phyloP scores from a whole-genome alignment of 352 stramenopile genomes.

The Globisporangium heterothallicum region DNA sequence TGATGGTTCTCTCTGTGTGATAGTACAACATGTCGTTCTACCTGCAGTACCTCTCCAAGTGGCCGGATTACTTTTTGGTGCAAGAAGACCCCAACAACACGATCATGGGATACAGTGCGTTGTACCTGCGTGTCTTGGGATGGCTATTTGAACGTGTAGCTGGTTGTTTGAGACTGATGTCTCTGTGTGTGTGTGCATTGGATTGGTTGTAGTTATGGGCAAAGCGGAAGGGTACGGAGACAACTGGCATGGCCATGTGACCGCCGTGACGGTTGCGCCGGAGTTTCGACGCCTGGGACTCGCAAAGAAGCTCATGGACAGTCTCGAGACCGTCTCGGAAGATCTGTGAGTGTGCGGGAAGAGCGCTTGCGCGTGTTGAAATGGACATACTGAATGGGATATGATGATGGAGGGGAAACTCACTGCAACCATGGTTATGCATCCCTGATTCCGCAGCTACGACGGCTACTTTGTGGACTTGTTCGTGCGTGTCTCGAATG shows the following conservation, averaged over 20 bases:
- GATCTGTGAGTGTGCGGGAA: conserved; percentile 66
- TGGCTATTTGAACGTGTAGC: too few species aligned
- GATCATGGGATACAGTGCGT: conserved; percentile 94
- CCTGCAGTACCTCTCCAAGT: conserved; percentile 95
- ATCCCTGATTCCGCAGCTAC: conserved; percentile 26
- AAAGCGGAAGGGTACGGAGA: conserved; percentile 94
- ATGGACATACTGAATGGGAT: too few species aligned
- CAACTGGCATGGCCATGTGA: conserved; percentile 98
- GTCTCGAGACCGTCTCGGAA: conserved; percentile 86
- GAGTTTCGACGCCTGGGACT: conserved; percentile 91
- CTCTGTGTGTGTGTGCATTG: not conserved
- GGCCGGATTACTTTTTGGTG: conserved; percentile 96
- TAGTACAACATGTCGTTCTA: conserved; percentile 98
- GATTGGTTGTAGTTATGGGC: conserved; percentile 79
- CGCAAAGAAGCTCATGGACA: conserved; percentile 92
- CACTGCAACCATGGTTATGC: not conserved
- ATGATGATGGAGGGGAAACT: too few species aligned
- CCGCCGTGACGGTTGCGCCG: conserved; percentile 95
- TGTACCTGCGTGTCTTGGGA: not conserved
- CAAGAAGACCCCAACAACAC: conserved; percentile 90
- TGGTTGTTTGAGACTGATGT: too few species aligned
- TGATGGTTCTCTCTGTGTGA: not conserved
- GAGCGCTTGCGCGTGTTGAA: too few species aligned
- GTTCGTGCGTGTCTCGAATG: conserved; percentile 97
- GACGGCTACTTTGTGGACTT: conserved; percentile 98